phyloP scores from a whole-genome alignment of 176 grass and related monocot genomes.

The Olyra latifolia region DNA sequence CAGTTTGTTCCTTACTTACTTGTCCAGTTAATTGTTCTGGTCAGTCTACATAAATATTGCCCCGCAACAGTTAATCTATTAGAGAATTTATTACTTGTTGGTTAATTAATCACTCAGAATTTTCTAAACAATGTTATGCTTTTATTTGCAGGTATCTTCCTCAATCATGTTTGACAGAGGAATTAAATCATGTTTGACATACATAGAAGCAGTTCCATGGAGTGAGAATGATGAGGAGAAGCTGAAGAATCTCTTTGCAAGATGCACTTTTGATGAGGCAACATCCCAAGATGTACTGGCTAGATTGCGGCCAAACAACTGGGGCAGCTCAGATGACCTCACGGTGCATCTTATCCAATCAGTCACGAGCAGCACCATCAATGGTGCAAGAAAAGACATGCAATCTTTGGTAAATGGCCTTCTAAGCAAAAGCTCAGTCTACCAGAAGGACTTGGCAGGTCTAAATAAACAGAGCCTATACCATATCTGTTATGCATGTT shows the following conservation, averaged over 20 bases:
- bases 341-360: slow-evolving; percentile 62
- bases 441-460: slow-evolving; percentile 60
- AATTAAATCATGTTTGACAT: slow-evolving; percentile 58
- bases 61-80: neutral
- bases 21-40: neutral
- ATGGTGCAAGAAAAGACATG: slow-evolving; percentile 75
- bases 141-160: slow-evolving; percentile 58
- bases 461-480: slow-evolving; percentile 63
- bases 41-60: neutral
- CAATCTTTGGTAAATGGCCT: slow-evolving; percentile 74
- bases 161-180: slow-evolving; percentile 66
- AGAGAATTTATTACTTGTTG: neutral
- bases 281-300: slow-evolving; percentile 62
- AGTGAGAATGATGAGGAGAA: slow-evolving; percentile 78
- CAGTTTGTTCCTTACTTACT: no score
- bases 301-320: slow-evolving; percentile 45
- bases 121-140: neutral
- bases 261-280: slow-evolving; percentile 53
- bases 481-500: slow-evolving; percentile 60
- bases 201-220: slow-evolving; percentile 84
- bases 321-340: slow-evolving; percentile 46
- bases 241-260: slow-evolving; percentile 63
- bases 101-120: neutral
- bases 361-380: slow-evolving; percentile 50
- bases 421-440: slow-evolving; percentile 71